These are phyloP conservation scores for Parascedosporium putredinis DNA, from an alignment of 2,329 filamentous ascomycete species.

Conservation along the genomic window DNA sequence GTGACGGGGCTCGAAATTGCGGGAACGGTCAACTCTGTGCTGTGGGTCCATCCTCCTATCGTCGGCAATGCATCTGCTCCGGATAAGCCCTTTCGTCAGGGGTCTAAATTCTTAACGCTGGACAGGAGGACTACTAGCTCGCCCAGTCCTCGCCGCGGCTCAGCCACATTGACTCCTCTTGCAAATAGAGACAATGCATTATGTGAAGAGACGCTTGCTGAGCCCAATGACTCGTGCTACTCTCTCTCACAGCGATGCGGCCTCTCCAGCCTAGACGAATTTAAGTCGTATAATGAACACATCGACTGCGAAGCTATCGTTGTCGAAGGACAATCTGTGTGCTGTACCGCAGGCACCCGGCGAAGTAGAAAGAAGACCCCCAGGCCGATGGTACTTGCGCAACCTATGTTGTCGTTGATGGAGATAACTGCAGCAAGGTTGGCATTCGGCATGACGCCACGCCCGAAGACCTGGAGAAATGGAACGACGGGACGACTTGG, in stretches of 20 bases:
- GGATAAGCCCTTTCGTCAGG: background rate
- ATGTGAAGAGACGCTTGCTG: background rate
- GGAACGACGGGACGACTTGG: constrained; percentile 27
- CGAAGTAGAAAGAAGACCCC: constrained; percentile 13
- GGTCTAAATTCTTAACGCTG: background rate
- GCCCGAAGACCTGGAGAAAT: constrained; percentile 22
- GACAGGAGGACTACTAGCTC: background rate
- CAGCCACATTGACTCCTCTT: too few relatives aligned
- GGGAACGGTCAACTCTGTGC: background rate
- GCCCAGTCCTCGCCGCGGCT: too few relatives aligned
- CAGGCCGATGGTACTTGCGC: constrained; percentile 24
- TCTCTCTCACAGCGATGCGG: background rate
- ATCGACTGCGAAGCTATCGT: constrained; percentile 19
- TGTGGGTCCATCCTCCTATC: background rate
- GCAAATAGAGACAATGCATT: too few relatives aligned
- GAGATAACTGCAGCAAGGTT: constrained; percentile 25
- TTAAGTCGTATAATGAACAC: constrained; percentile 26
- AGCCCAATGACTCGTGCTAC: background rate
- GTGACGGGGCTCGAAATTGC: background rate
- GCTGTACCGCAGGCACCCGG: constrained; percentile 26
- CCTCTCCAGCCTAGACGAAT: constrained; percentile 18
- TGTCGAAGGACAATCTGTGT: constrained; percentile 21
- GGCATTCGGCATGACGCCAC: constrained; percentile 24
- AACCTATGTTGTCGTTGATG: constrained; percentile 21
- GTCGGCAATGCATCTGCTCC: background rate